A percentile compares a stretch with the other conserved stretches of the same genome.
Conservation (phyloP, 768 basidiomycete genomes). For the Mycena galericulata region DNA sequence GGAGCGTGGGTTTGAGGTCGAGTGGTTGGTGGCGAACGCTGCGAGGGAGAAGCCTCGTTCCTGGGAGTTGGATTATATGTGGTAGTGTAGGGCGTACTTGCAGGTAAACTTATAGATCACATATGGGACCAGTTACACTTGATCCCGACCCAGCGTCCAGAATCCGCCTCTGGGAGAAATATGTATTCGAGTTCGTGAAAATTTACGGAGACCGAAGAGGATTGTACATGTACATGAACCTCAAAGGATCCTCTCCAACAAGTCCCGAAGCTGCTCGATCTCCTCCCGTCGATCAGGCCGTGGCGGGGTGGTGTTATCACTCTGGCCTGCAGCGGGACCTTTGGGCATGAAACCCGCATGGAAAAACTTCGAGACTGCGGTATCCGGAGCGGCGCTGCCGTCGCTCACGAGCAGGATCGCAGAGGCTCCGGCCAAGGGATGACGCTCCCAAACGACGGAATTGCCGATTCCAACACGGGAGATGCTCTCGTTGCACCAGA, state of each 20-base stretch:
- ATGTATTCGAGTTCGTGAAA: no score
- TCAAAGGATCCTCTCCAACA: constrained; percentile 14
- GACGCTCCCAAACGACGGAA: constrained; percentile 28
- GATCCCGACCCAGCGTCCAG: no score
- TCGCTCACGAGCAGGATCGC: constrained; percentile 23
- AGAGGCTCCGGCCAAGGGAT: not conserved
- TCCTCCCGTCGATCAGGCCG: constrained; percentile 13
- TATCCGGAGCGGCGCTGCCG: constrained; percentile 9
- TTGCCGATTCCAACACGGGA: constrained; percentile 17
- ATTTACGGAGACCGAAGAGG: no score
- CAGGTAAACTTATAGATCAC: no score
- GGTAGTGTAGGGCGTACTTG: no score
- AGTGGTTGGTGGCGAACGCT: no score
- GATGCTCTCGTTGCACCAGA: constrained; percentile 7
- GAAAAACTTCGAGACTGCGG: constrained; percentile 21
- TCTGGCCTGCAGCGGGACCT: not conserved
- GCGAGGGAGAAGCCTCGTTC: no score
- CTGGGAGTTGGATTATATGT: no score
- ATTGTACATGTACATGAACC: no score
- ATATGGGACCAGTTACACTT: no score
- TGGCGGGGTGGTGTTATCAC: constrained; percentile 12
- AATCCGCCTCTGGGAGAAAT: no score
- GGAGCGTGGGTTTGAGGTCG: no score
- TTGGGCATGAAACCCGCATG: constrained; percentile 29
- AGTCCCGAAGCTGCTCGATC: constrained; percentile 24